phyloP scores from a whole-genome alignment of 1,284 basidiomycete genomes.

The Veloboletus limbatus region DNA sequence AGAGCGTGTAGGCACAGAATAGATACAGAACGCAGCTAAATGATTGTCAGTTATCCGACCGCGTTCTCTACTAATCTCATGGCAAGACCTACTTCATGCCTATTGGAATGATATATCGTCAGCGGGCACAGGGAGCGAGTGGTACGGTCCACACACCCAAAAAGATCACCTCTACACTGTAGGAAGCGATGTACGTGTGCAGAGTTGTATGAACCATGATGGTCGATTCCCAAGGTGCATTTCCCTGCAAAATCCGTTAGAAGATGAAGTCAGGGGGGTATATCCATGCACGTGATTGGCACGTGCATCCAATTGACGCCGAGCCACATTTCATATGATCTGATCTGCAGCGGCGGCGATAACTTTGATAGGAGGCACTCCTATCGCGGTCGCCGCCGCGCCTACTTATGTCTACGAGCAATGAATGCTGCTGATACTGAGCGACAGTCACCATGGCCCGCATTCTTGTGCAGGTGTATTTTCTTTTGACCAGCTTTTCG shows the following conservation, averaged over 20 bases:
- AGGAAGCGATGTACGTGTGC: slow-evolving; percentile 2
- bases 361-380: slow-evolving; percentile 13
- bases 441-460: slow-evolving; percentile 9
- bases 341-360: no score
- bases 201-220: slow-evolving; percentile 7
- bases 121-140: background rate
- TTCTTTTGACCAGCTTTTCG: slow-evolving; percentile 11
- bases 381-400: background rate
- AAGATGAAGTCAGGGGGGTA: no score
- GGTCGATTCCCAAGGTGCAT: no score
- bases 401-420: background rate
- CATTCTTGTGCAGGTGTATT: slow-evolving; percentile 11
- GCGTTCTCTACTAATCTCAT: background rate
- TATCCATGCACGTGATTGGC: no score
- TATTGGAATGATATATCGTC: background rate
- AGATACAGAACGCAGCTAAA: slow-evolving; percentile 19
- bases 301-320: no score
- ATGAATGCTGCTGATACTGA: background rate
- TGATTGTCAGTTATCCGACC: slow-evolving; percentile 2
- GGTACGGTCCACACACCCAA: slow-evolving; percentile 15
- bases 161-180: slow-evolving; percentile 14
- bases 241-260: no score
- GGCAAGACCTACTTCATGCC: slow-evolving; percentile 21
- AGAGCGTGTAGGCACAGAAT: slow-evolving; percentile 20
- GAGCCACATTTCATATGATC: no score